Evolutionary conservation across 169 alveolate species (phyloP).

Genomic region (Plasmodium blacklocki): DNA sequence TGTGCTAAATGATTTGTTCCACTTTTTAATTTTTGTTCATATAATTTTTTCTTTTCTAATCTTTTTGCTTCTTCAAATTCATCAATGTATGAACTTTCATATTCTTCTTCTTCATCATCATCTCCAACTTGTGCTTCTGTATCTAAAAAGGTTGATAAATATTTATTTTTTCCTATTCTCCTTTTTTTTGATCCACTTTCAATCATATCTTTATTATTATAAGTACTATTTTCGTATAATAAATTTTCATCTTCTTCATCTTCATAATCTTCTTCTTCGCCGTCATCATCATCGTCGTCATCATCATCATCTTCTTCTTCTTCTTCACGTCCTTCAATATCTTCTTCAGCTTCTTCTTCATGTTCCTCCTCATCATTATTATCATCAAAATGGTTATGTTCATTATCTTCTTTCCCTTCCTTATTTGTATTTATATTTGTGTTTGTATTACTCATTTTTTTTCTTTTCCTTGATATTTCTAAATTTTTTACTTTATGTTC

Average conservation of each 20-base stretch:
- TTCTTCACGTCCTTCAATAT: constrained; percentile 36
- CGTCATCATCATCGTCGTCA: not conserved
- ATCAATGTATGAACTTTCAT: constrained; percentile 87
- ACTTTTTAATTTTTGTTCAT: constrained; percentile 78
- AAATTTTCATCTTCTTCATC: constrained; percentile 13
- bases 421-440: not conserved
- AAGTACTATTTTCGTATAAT: not conserved
- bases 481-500: not conserved
- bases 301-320: not conserved
- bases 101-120: constrained; percentile 87
- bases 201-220: not conserved
- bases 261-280: constrained; percentile 9
- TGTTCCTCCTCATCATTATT: not conserved
- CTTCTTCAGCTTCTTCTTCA: not conserved
- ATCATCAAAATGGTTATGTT: too few species aligned
- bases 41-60: constrained; percentile 82
- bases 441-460: not conserved
- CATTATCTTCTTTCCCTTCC: constrained; percentile 10
- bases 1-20: constrained; percentile 90
- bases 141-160: constrained; percentile 87
- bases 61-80: constrained; percentile 86
- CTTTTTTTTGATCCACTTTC: constrained; percentile 18
- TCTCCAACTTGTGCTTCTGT: constrained; percentile 90
- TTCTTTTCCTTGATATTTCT: not conserved
- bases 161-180: constrained; percentile 50